Conservation (phyloP, 805 yeast genomes). For the Hanseniaspora meyeri region DNA sequence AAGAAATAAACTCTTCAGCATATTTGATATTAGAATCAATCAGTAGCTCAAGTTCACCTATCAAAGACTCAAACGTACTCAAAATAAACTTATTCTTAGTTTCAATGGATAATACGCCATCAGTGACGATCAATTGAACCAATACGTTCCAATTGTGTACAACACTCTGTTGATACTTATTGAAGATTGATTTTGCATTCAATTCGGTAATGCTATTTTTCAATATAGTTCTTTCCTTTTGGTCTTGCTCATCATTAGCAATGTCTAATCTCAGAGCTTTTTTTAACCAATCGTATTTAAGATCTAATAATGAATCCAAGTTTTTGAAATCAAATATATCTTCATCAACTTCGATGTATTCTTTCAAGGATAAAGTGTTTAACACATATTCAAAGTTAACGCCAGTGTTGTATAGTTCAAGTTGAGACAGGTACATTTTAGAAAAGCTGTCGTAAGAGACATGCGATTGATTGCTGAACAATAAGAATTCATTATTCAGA, state of each 20-base stretch:
- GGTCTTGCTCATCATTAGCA: conserved; percentile 14
- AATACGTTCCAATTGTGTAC: conserved; percentile 76
- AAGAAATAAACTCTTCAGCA: conserved; percentile 65
- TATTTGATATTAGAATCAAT: conserved; percentile 51
- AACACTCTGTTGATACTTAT: conserved; percentile 43
- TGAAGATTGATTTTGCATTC: conserved; percentile 36
- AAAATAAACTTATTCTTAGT: conserved; percentile 52
- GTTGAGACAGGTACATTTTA: conserved; percentile 5
- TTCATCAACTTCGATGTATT: conserved; percentile 8
- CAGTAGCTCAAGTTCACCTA: conserved; percentile 68
- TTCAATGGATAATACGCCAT: conserved; percentile 37
- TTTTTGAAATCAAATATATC: conserved; percentile 34
- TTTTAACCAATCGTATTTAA: conserved; percentile 19
- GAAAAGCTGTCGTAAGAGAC: conserved; percentile 4
- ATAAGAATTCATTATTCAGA: not conserved
- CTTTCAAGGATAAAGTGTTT: not conserved
- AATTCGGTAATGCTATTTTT: conserved; percentile 33
- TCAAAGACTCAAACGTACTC: conserved; percentile 60
- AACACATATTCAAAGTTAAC: conserved; percentile 4
- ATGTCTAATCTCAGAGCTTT: conserved; percentile 13
- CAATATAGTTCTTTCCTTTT: conserved; percentile 21
- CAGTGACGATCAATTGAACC: conserved; percentile 59
- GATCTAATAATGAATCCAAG: conserved; percentile 28
- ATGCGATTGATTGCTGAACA: not conserved
- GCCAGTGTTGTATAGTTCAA: conserved; percentile 4